These are phyloP conservation scores for Sporormia fimetaria DNA, from an alignment of 495 filamentous ascomycete species.

Conservation along the genomic window DNA sequence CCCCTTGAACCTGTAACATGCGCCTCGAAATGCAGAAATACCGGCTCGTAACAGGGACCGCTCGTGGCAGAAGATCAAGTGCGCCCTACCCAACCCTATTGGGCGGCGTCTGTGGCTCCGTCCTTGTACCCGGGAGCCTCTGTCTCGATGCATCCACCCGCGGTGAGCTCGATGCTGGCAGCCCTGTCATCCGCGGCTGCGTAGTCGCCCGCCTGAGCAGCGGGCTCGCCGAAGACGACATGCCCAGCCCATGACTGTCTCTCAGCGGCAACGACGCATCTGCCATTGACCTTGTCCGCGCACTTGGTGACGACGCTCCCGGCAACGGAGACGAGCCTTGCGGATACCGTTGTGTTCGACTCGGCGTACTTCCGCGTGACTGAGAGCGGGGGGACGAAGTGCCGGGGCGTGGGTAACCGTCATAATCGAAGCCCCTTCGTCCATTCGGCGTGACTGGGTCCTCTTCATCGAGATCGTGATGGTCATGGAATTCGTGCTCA, in stretches of 20 bases:
- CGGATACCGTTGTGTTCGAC: too few species aligned
- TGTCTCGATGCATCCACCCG: constrained; percentile 1
- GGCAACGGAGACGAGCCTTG: constrained; percentile 4
- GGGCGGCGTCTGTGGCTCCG: constrained; percentile 17
- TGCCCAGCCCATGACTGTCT: constrained; percentile 3
- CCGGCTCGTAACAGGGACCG: too few species aligned
- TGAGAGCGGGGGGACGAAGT: constrained; percentile 12
- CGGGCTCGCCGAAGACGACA: constrained; percentile 16
- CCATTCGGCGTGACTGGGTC: constrained; percentile 3
- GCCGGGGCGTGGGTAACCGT: constrained; percentile 18
- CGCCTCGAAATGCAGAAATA: too few species aligned
- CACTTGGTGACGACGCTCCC: constrained; percentile 1
- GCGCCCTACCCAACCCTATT: constrained; percentile 12
- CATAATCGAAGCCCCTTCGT: constrained; percentile 13
- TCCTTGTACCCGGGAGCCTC: constrained; percentile 2
- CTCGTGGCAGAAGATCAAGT: too few species aligned
- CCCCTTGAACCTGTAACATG: too few species aligned
- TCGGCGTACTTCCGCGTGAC: too few species aligned
- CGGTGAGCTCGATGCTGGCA: constrained; percentile 20
- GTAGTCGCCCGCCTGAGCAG: constrained; percentile 20
- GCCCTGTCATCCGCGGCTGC: constrained; percentile 19
- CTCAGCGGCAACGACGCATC: constrained; percentile 17
- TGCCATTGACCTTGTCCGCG: constrained; percentile 1
- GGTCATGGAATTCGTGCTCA: constrained; percentile 29
- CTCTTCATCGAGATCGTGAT: constrained; percentile 6